Base-by-base conservation (phyloP, 2,329 filamentous ascomycete genomes). In the Aspergillus sp. region DNA sequence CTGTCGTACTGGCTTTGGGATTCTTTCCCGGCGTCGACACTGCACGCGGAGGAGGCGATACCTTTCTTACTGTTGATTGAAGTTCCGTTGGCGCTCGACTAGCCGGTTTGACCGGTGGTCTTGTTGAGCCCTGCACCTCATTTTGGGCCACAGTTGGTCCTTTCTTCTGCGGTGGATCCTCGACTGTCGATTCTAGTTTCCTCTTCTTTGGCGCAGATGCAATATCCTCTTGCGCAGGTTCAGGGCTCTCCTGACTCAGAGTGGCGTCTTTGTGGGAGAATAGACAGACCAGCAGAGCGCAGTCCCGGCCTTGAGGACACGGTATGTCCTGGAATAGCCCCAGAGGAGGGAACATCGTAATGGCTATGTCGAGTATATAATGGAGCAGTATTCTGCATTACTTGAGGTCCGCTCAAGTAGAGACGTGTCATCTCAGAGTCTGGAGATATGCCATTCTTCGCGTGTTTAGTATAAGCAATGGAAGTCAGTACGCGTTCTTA, bases 221-320 rank as follows among this genome's bases (percentile, higher is more conserved):
- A 19, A 19, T 19, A 19, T 19, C 19, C 19, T 19, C 32, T 32
- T 29, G 27, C 35, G 58, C 27, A 45, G 41, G 27, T 27, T 47
- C 52, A 34, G 48, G 39, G 48, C 56, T 54, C 40, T 56, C 57
- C 41, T 52, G 52, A 19, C 47, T 43, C 27, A 46, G 29, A 38
- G 45, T 9, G 7, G 38, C 38, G 9, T 57, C 45, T 45, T 72
- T 61, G 62, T 83, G 80, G 8, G 66, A 70, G 63, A 82, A 84
- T 19, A 82, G 73, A 65, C 80, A 84, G 51, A 73, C 73, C 9
- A 75, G 66, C 8, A 82, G 64, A 29, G 62, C 57, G 62, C 80
- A 83, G 48, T 63, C 52, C 29, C 63, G 56, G 9, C 70, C 71
- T 51, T 72, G 67, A 6, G 80, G 80, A 60, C 80, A 83, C 29